phyloP scores from a whole-genome alignment of 192 early-diverging fungal genomes.

The Allomyces macrogynus region DNA sequence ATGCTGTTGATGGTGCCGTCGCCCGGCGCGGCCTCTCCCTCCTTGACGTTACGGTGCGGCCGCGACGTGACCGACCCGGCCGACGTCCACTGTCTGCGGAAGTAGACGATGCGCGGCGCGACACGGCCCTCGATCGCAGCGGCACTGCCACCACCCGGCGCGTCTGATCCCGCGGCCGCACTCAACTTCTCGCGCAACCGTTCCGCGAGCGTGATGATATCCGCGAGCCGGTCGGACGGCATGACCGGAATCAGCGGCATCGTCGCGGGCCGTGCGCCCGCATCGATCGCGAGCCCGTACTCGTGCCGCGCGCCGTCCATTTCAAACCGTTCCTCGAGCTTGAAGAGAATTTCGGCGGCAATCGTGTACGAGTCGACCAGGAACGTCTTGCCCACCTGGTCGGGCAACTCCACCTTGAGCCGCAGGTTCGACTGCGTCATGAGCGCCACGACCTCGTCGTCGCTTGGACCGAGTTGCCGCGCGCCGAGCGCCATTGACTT shows the following conservation, averaged over 20 bases:
- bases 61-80: not conserved
- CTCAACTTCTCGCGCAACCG: not conserved
- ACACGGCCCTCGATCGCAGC: not conserved
- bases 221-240: not conserved
- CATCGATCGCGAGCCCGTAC: not conserved
- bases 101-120: not conserved
- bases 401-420: not conserved
- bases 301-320: not conserved
- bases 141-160: not conserved
- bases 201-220: not conserved
- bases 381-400: not conserved
- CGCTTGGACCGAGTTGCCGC: not conserved
- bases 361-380: not conserved
- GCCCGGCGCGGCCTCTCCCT: too few relatives aligned
- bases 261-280: not conserved
- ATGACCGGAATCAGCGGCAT: not conserved
- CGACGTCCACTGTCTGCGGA: not conserved
- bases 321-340: not conserved
- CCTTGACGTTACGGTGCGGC: not conserved
- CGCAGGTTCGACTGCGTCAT: not conserved
- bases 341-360: not conserved
- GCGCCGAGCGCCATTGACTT: not conserved
- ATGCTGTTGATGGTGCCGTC: too few relatives aligned
- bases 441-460: not conserved
- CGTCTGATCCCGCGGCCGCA: too few relatives aligned